Base-by-base conservation (phyloP, 2,329 filamentous ascomycete genomes). In the Fusarium duplospermum region DNA sequence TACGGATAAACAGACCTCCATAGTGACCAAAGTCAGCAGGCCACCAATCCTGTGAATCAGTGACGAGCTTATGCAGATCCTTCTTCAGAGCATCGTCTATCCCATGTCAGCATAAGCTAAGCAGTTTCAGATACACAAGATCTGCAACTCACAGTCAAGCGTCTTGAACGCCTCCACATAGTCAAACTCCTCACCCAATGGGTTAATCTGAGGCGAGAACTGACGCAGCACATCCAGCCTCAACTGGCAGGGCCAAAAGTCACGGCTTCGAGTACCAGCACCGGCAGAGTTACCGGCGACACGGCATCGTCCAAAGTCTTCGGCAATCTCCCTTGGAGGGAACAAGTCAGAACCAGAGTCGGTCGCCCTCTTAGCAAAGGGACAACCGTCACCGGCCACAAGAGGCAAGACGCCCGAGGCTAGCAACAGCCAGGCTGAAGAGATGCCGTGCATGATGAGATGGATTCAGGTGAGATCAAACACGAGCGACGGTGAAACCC, bases 11-110 rank as follows among this genome's bases (percentile, higher is more conserved):
- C 31, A 95, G 88, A 82, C 93, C 93, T 74, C 93, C 93, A 77
- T 95, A 95, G 87, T 94, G 92, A 65, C 93, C 93, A 79, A 93
- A 94, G 81, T 95, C 93, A 35, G 93, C 93, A 1, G 93, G 93
- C 93, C 93, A 95, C 90, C 89, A 94, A 45, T 93, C 91, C 84
- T 95, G 91, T 3, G 92, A 94, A 81, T 94, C 90, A 61, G 93
- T 95, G 91, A 94, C 92, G 78, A 95, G 80, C 20, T 84, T 86
- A n/a, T 85, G 77, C 8, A 95, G 83, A 80, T 95, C 93, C 83
- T 93, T 91, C 90, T 95, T 95, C 76, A 95, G 83, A 29, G 84
- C 92, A 70, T 88, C 84, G n/a, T 73, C 75, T 73, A 64, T 16
- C 0, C 3, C 0, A 6, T 6, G 35, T 65, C 90, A 73, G 69